Conservation (phyloP, 2,329 filamentous ascomycete species). For the Trichoderma brevicompactum region DNA sequence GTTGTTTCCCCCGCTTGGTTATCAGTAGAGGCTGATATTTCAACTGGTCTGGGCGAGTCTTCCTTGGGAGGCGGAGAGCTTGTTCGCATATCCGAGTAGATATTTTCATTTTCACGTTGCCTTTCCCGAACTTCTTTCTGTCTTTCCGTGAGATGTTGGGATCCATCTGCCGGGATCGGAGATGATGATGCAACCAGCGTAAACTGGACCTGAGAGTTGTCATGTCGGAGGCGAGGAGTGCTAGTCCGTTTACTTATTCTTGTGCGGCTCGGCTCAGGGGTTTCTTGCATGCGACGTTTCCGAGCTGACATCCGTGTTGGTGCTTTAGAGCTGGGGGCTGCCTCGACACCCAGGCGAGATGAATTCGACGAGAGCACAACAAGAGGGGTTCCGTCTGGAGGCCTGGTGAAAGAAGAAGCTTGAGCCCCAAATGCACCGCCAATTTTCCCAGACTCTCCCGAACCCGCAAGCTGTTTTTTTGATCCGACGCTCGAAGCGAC, state of each 20-base stretch:
- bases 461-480: conserved; percentile 50
- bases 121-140: conserved; percentile 78
- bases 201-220: conserved; percentile 83
- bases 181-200: conserved; percentile 67
- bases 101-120: conserved; percentile 66
- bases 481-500: conserved; percentile 65
- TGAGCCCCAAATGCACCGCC: conserved; percentile 47
- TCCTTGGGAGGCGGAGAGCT: conserved; percentile 44
- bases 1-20: conserved; percentile 46
- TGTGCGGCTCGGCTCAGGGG: conserved; percentile 35
- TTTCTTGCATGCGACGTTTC: conserved; percentile 39
- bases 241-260: conserved; percentile 37
- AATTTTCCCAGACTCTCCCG: conserved; percentile 50
- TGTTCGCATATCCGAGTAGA: conserved; percentile 71
- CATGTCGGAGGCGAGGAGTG: conserved; percentile 67
- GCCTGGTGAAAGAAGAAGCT: conserved; percentile 51
- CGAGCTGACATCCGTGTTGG: conserved; percentile 34
- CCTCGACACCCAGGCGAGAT: conserved; percentile 34
- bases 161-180: conserved; percentile 58
- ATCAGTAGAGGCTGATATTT: conserved; percentile 17
- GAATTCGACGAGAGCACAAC: conserved; percentile 41
- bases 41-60: conserved; percentile 30
- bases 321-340: conserved; percentile 30
- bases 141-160: conserved; percentile 76
- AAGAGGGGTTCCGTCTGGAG: conserved; percentile 52